Evolutionary conservation across 805 yeast species (phyloP).

Genomic region (Hanseniaspora vineae): DNA sequence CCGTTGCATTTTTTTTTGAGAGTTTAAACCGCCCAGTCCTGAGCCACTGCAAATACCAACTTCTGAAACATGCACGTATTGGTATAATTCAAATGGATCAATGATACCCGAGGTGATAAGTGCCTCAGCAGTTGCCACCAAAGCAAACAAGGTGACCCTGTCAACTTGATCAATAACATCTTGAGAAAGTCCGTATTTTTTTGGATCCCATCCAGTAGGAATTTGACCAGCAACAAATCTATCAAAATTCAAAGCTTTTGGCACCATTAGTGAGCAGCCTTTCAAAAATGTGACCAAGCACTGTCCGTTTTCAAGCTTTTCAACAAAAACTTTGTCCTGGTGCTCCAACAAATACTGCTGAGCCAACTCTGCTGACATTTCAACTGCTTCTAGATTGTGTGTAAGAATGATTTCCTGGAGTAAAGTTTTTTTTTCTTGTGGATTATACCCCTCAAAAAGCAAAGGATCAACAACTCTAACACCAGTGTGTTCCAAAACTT

Average conservation of each 20-base stretch:
- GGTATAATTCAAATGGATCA: constrained; percentile 85
- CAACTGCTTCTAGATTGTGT: constrained; percentile 76
- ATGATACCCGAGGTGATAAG: constrained; percentile 71
- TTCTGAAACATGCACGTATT: constrained; percentile 82
- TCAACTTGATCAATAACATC: constrained; percentile 76
- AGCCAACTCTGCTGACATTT: constrained; percentile 70
- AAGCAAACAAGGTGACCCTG: constrained; percentile 67
- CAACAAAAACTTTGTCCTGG: constrained; percentile 65
- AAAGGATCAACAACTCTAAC: constrained; percentile 82
- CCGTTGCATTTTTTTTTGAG: constrained; percentile 77
- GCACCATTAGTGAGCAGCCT: constrained; percentile 68
- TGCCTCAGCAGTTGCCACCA: constrained; percentile 79
- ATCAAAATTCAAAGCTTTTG: constrained; percentile 34
- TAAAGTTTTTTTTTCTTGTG: constrained; percentile 55
- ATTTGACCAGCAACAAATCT: constrained; percentile 38
- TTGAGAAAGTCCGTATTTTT: constrained; percentile 67
- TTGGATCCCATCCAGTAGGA: constrained; percentile 85
- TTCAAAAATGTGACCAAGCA: constrained; percentile 63
- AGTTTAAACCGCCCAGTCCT: constrained; percentile 87
- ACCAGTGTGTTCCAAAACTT: constrained; percentile 70
- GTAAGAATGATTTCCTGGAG: constrained; percentile 77
- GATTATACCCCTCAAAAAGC: constrained; percentile 66
- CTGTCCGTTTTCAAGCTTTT: constrained; percentile 47
- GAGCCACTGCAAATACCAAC: constrained; percentile 89
- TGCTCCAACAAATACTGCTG: constrained; percentile 70